Evolutionary conservation across 2,329 filamentous ascomycete species (phyloP).

Genomic region (Coniochaeta sp.): DNA sequence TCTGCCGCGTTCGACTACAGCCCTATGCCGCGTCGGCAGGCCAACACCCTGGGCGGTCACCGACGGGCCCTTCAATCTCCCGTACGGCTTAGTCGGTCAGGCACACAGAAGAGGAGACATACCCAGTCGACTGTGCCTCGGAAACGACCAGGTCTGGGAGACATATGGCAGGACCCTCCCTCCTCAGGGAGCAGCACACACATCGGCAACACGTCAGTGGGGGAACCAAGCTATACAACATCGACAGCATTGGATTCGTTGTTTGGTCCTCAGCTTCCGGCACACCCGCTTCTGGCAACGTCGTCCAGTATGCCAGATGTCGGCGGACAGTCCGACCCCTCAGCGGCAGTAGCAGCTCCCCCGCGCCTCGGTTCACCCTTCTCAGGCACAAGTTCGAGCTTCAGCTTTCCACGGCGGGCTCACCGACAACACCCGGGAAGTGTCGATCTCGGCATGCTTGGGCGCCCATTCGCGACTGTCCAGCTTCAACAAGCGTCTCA

Average conservation of each 20-base stretch:
- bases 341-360: conserved; percentile 27
- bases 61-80: conserved; percentile 47
- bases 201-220: conserved; percentile 4
- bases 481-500: conserved; percentile 44
- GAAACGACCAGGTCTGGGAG: conserved; percentile 48
- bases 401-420: conserved; percentile 55
- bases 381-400: conserved; percentile 38
- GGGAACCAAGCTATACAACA: conserved; percentile 21
- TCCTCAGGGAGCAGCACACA: conserved; percentile 16
- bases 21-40: conserved; percentile 31
- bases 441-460: conserved; percentile 36
- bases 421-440: conserved; percentile 33
- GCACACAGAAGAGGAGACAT: conserved; percentile 49
- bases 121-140: conserved; percentile 42
- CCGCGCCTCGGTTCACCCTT: conserved; percentile 55
- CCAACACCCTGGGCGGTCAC: conserved; percentile 38
- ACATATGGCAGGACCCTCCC: conserved; percentile 47
- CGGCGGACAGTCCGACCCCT: conserved; percentile 16
- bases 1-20: conserved; percentile 30
- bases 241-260: conserved; percentile 26
- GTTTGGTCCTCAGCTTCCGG: conserved; percentile 32
- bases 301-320: conserved; percentile 20
- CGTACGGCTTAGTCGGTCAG: conserved; percentile 44
- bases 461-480: conserved; percentile 50
- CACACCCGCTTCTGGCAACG: conserved; percentile 12